phyloP scores from a whole-genome alignment of 352 stramenopile species.

The Phytophthora uliginosa region DNA sequence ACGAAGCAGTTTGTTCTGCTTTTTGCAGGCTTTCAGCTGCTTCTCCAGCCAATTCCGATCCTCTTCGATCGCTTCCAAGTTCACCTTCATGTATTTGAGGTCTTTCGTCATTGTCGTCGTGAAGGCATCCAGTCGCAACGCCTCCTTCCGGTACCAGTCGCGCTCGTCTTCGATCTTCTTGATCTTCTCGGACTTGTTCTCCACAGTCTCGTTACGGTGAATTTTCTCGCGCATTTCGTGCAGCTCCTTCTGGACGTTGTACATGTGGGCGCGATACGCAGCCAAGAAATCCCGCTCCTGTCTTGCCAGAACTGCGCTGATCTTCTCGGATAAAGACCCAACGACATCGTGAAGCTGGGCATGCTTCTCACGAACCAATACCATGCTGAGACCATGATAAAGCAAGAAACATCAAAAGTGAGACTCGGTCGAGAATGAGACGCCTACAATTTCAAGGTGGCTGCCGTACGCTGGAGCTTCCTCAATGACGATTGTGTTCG shows the following conservation, averaged over 20 bases:
- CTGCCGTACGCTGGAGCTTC: conserved; percentile 57
- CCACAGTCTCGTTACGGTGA: conserved; percentile 89
- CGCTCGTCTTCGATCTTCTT: conserved; percentile 95
- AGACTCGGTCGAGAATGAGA: background rate
- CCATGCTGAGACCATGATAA: conserved; percentile 62
- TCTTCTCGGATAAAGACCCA: conserved; percentile 89
- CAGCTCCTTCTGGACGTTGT: conserved; percentile 96
- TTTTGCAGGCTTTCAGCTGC: conserved; percentile 95
- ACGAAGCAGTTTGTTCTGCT: conserved; percentile 94
- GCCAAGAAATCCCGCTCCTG: conserved; percentile 95
- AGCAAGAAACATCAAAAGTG: background rate
- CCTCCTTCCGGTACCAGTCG: conserved; percentile 95
- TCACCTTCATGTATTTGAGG: conserved; percentile 94
- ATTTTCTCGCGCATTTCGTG: conserved; percentile 93
- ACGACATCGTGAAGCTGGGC: conserved; percentile 86
- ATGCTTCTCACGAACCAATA: conserved; percentile 80
- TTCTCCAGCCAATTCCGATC: conserved; percentile 94
- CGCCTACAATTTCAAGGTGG: background rate
- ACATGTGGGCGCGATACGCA: conserved; percentile 96
- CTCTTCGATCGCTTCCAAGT: conserved; percentile 92
- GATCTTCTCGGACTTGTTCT: conserved; percentile 93
- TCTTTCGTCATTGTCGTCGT: conserved; percentile 94
- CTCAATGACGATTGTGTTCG: conserved; percentile 34
- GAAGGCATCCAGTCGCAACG: conserved; percentile 91
- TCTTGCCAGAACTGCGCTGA: conserved; percentile 89